Evolutionary conservation across 2,329 filamentous ascomycete species (phyloP), one percentile per base, ranked within the genome.

Genomic region (Ascomycota sp.): DNA sequence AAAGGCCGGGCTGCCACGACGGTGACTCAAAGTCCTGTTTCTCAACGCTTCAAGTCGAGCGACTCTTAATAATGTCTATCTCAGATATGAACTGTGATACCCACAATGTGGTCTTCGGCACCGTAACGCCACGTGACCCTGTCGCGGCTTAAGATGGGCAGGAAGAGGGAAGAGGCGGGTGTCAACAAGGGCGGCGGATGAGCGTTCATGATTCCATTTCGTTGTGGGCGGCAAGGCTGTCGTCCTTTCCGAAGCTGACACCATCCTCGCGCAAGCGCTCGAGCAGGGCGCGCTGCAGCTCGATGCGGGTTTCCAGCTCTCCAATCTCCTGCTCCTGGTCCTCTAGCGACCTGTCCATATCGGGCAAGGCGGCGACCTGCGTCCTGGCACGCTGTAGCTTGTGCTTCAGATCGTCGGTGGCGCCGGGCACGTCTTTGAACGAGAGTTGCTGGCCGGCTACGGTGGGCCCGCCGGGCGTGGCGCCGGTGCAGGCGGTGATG

Each of bases 321-420:
- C 43, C 49, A 13, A 85, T 76, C 57, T 86, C 79, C 10, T 60
- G 62, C 40, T 75, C 61, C 54, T 86, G 80, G 47, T 82, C 75
- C 33, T 61, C 61, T 10, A 75, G 55, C 5, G 59, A 64, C 31
- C 78, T 63, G 12, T 68, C 57, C 46, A 86, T 69, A 51, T 85
- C 79, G 8, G 75, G 76, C 40, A 89, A 50, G 20, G 59, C 56
- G 43, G 63, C 61, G 30, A 83, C 59, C 40, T 73, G 67, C 22
- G 60, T 63, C 29, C 78, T 64, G 29, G 85, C 83, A 40, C 75
- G 75, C 48, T 83, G 76, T 34, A 95, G 67, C 52, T 81, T 80
- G 52, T 85, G 74, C 52, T 81, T 85, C 42, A 94, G 61, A 23
- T 68, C 65, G 44, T 82, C 78, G 2, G 80, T 78, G 23, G 80